Base-by-base conservation (phyloP, 2,329 filamentous ascomycete genomes). In the Berkeleyomyces basicola region DNA sequence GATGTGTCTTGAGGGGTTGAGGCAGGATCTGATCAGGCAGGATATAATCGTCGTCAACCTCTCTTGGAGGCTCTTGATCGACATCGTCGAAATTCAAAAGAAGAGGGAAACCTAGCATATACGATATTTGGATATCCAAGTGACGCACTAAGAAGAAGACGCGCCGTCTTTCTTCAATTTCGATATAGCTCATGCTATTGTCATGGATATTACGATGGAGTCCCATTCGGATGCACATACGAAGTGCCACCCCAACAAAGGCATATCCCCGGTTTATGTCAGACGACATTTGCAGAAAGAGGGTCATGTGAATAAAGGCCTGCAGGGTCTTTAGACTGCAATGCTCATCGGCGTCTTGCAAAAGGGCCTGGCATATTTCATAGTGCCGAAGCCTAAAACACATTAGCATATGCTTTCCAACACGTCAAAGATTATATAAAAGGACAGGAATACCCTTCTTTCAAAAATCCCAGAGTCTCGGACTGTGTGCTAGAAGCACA, bases 251-350 rank as follows among this genome's bases (percentile, higher is more conserved):
- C 5, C 88, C 88, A 58, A 92, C 80, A 67, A 89, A 90, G 0
- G 87, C 83, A 71, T 92, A 92, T 70, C 88, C 92, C 7, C 84
- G 86, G 69, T 84, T 88, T 39, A 92, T 75, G 69, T 89, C 88
- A 7, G 87, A 87, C 1, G 88, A 88, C 2, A 86, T 83, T 69
- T 93, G 88, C 0, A 92, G 77, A 69, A 91, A 93, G 2, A 92
- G 75, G 58, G 90, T 86, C 79, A 90, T 87, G 70, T 89, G 90
- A 23, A 90, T 74, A 5, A 93, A 78, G 1, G 86, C 83, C 71
- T 93, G 88, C 7, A 92, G 75, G 1, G 87, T 87, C 23, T 78
- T 81, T 51, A 92, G 76, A 69, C 91, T 87, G 57, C 87, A 83
- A 67, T 87, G 90, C 65, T 85, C 82, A 0, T 82, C 82, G 51